A percentile compares a stretch with the other conserved stretches of the same genome.
Conservation (phyloP, 2,329 filamentous ascomycete genomes). For the Tolypocladium sp. region DNA sequence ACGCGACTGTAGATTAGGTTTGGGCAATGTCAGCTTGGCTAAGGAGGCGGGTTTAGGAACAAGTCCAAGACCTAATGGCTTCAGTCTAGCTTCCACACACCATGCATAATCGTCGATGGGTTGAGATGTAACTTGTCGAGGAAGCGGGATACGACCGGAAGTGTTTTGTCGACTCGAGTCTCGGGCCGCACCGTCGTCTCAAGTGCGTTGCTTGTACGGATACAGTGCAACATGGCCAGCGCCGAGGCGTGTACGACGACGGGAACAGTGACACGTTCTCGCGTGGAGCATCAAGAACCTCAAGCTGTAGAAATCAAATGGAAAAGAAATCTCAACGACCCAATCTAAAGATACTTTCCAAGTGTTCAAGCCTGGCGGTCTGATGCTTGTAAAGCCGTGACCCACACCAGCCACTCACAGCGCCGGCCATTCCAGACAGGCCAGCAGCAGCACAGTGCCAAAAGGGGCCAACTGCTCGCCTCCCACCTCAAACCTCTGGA, state of each 20-base stretch:
- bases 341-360: not conserved
- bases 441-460: not conserved
- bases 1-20: conserved; percentile 18
- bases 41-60: not conserved
- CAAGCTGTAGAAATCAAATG: not conserved
- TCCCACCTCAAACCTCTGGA: not conserved
- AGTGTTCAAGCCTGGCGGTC: not conserved
- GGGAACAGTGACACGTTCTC: not conserved
- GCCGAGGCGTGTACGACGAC: not conserved
- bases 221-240: not conserved
- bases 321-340: not conserved
- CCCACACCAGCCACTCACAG: not conserved
- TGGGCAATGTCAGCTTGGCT: not conserved
- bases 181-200: not conserved
- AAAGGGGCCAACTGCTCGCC: not conserved
- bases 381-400: not conserved
- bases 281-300: not conserved
- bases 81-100: not conserved
- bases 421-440: not conserved
- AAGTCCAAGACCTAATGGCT: not conserved
- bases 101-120: not conserved
- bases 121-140: not conserved
- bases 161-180: not conserved
- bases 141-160: not conserved
- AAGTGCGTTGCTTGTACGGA: not conserved